A percentile compares a stretch with the other conserved stretches of the same genome.
phyloP scores from a whole-genome alignment of 139 green algal species.

The Ettlia oleoabundans region DNA sequence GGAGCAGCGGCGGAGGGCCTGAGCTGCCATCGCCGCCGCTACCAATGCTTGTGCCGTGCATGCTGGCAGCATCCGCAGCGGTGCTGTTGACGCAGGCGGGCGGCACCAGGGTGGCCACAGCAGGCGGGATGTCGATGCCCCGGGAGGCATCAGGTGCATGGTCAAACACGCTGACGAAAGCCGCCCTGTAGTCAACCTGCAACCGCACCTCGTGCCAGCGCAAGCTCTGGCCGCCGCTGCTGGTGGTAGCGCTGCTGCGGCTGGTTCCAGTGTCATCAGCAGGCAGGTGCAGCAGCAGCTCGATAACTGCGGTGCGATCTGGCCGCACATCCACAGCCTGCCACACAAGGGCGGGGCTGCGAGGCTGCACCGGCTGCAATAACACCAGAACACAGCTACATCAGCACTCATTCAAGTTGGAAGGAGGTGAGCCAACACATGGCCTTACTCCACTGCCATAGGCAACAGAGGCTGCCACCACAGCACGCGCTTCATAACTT shows the following conservation, averaged over 20 bases:
- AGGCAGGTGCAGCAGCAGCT: slow-evolving; percentile 33
- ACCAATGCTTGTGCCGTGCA: no score
- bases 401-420: no score
- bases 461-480: no score
- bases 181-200: slow-evolving; percentile 71
- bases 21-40: not conserved
- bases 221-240: slow-evolving; percentile 58
- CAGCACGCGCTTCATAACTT: no score
- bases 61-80: not conserved
- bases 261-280: slow-evolving; percentile 14
- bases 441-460: no score
- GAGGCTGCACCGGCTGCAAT: not conserved
- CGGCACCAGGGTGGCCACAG: slow-evolving; percentile 56
- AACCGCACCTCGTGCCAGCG: slow-evolving; percentile 41
- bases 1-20: not conserved
- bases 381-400: no score
- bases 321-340: slow-evolving; percentile 1
- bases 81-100: slow-evolving; percentile 9
- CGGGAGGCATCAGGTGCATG: slow-evolving; percentile 81
- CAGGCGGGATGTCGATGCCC: slow-evolving; percentile 88
- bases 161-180: slow-evolving; percentile 71
- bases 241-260: slow-evolving; percentile 62
- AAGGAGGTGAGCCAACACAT: no score
- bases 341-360: not conserved
- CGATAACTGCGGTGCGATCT: slow-evolving; percentile 16